A percentile compares a stretch with the other conserved stretches of the same genome.
These are phyloP conservation scores for Aspergillus arachidicola DNA, from an alignment of 2,329 filamentous ascomycete genomes.

Conservation along the genomic window DNA sequence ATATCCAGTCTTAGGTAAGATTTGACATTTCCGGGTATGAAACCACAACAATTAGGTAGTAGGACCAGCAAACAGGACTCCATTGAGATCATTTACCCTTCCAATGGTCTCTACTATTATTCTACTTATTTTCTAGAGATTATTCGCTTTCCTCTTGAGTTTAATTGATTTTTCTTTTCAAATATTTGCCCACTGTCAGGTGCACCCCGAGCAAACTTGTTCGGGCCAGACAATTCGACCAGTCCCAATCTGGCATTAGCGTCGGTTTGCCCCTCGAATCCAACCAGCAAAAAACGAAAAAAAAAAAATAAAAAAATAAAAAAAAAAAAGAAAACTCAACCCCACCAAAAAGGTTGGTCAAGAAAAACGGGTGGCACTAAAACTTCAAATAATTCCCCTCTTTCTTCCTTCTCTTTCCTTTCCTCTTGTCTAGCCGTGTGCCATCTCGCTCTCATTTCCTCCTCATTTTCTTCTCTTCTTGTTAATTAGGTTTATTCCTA, in stretches of 20 bases:
- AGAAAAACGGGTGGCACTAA: constrained; percentile 23
- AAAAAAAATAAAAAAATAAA: constrained; percentile 7
- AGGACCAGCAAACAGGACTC: not conserved
- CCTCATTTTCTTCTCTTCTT: constrained; percentile 31
- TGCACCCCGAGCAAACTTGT: not conserved
- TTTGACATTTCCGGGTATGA: not conserved
- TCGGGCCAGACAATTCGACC: constrained; percentile 15
- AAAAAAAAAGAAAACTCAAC: constrained; percentile 15
- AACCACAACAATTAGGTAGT: not conserved
- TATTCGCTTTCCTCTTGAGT: not conserved
- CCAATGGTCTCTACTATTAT: too few species aligned
- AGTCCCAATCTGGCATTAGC: constrained; percentile 17
- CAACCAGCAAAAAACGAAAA: not conserved
- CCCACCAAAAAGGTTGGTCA: constrained; percentile 21
- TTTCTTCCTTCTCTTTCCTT: constrained; percentile 6
- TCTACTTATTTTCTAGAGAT: too few species aligned
- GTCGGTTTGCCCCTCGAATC: constrained; percentile 19
- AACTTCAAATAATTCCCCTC: constrained; percentile 35
- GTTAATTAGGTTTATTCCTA: constrained; percentile 30
- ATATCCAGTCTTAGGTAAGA: not conserved
- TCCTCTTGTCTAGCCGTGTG: not conserved
- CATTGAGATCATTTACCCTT: not conserved
- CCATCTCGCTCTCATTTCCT: constrained; percentile 4
- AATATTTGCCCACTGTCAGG: not conserved
- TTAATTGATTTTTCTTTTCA: not conserved